phyloP scores from a whole-genome alignment of 108 stramenopile species.

The Skeletonema marinoi region DNA sequence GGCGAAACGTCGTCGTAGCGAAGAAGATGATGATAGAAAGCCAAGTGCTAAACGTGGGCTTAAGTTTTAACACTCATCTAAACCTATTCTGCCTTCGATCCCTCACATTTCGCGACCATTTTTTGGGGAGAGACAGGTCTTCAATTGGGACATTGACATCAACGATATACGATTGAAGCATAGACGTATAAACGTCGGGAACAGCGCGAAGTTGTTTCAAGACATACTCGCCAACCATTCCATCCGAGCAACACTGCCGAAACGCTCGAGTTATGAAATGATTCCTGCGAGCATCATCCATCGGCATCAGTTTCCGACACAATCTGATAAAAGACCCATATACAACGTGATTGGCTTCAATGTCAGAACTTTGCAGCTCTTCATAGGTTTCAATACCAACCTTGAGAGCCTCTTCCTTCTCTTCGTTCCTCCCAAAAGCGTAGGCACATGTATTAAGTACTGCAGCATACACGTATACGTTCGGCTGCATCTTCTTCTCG shows the following conservation, averaged over 20 bases:
- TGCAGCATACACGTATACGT: constrained; percentile 41
- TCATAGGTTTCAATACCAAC: constrained; percentile 47
- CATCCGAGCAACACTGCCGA: constrained; percentile 42
- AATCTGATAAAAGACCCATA: constrained; percentile 47
- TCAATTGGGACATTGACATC: constrained; percentile 11
- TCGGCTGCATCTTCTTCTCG: constrained; percentile 32
- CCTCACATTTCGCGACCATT: constrained; percentile 27
- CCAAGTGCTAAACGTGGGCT: neutral
- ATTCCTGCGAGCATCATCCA: constrained; percentile 30
- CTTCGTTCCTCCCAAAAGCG: constrained; percentile 37
- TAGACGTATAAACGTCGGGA: constrained; percentile 13
- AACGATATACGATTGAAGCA: constrained; percentile 28
- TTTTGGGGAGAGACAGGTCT: constrained; percentile 5
- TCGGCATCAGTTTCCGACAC: constrained; percentile 36
- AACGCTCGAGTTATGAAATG: constrained; percentile 38
- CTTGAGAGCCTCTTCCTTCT: constrained; percentile 36
- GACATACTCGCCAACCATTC: constrained; percentile 43
- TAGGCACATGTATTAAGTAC: constrained; percentile 45
- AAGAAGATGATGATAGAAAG: constrained; percentile 7
- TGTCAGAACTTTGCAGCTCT: constrained; percentile 28
- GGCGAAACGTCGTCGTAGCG: neutral
- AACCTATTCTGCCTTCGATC: constrained; percentile 3
- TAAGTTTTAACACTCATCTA: neutral
- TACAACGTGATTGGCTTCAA: constrained; percentile 42
- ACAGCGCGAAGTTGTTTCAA: constrained; percentile 39